A percentile compares a stretch with the other conserved stretches of the same genome.
phyloP scores from a whole-genome alignment of 108 stramenopile species.

The Fragilariopsis cylindrus region DNA sequence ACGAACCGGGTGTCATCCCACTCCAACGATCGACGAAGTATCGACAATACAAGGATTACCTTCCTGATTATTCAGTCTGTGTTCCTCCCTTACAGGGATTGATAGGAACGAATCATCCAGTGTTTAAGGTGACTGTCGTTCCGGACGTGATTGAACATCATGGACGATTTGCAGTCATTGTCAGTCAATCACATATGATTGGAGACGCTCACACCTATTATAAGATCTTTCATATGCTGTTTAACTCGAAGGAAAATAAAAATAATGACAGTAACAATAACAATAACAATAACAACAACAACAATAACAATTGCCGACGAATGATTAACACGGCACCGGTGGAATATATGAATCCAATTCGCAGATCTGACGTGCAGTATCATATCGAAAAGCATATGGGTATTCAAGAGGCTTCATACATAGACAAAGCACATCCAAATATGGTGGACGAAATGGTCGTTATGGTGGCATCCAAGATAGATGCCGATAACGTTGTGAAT shows the following conservation, averaged over 20 bases:
- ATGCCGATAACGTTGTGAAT: background rate
- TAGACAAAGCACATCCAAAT: background rate
- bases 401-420: conserved; percentile 1
- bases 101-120: conserved; percentile 1
- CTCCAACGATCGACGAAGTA: background rate
- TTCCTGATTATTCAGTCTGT: background rate
- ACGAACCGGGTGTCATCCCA: conserved; percentile 10
- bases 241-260: background rate
- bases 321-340: conserved; percentile 13
- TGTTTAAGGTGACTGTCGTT: conserved; percentile 16
- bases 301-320: no score
- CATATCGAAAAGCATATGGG: conserved; percentile 9
- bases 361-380: background rate
- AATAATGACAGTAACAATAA: background rate
- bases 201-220: conserved; percentile 39
- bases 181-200: conserved; percentile 25
- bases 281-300: no score
- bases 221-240: conserved; percentile 30
- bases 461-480: background rate
- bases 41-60: background rate
- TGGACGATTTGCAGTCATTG: conserved; percentile 25
- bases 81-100: background rate
- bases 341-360: conserved; percentile 4
- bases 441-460: conserved; percentile 4
- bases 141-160: conserved; percentile 16